Evolutionary conservation across 768 basidiomycete genomes (phyloP), one percentile per base, ranked within the genome.

Genomic region (Holtermanniella nyarrowii): DNA sequence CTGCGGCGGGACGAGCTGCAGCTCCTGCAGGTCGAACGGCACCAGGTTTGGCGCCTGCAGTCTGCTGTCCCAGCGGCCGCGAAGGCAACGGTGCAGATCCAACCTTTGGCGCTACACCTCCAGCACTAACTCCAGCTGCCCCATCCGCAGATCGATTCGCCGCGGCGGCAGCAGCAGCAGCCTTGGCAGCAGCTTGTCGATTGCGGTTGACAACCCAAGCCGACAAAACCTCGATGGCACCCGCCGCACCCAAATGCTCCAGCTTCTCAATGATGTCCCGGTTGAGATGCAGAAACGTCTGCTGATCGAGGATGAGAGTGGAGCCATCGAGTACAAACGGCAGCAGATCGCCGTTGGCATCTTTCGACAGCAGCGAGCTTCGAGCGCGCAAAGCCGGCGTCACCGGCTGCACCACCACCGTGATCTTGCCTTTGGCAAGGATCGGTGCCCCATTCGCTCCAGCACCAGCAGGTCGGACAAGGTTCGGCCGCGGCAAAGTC

Each of bases 131-230:
- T 16, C 48, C n/a, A 16, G 27, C 22, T 3, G 16, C 24, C 13
- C n/a, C 24, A 12, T 10, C 14, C 3, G 24, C 49, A 7, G 54
- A 43, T 41, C 39, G 44, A 39, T 16, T 26, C 16, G 14, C 7
- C 20, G 48, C 31, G 4, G 37, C 37, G 3, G 53, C 4, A 5
- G 53, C 56, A 23, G 54, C 51, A 47, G 60, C 60, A 14, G 58
- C 58, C 43, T 55, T 58, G 11, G 57, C 54, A 42, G 52, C 46
- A 48, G 57, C 52, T 21, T 58, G 53, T 49, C 59, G 60, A 45
- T 62, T 58, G 53, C 64, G 64, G 43, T 62, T 62, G 52, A 59
- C 60, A 1, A 67, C 60, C 65, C 65, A 67, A 54, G 58, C 54
- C 16, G 59, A 57, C 5, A 67, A 27, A 1, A 64, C 65, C 27